Evolutionary conservation across 2,329 filamentous ascomycete species (phyloP).

Genomic region (Dothiorella sarmentorum): DNA sequence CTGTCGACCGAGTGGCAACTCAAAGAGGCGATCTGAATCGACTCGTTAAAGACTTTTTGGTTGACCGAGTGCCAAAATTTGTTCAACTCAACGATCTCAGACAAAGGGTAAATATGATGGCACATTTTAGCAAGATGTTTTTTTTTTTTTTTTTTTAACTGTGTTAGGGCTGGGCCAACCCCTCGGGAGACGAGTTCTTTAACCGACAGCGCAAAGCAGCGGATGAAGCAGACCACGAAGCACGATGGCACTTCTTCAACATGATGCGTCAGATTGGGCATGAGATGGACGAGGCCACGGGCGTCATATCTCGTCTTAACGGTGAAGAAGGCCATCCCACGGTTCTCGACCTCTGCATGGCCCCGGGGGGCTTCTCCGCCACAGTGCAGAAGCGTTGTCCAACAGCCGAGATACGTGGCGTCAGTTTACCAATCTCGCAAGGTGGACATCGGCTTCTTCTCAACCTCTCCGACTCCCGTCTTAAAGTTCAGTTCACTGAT

Average conservation of each 20-base stretch:
- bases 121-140: too few relatives aligned
- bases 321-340: slow-evolving; percentile 18
- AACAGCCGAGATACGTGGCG: slow-evolving; percentile 31
- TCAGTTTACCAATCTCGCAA: slow-evolving; percentile 38
- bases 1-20: too few relatives aligned
- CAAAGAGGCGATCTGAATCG: too few relatives aligned
- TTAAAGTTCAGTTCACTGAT: slow-evolving; percentile 36
- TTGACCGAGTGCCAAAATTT: too few relatives aligned
- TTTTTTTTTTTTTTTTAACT: background rate
- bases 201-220: slow-evolving; percentile 22
- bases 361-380: slow-evolving; percentile 50
- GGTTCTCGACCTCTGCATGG: slow-evolving; percentile 53
- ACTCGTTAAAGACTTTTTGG: too few relatives aligned
- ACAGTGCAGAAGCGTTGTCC: slow-evolving; percentile 36
- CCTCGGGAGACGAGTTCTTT: slow-evolving; percentile 23
- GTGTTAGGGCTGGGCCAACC: slow-evolving; percentile 23
- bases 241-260: slow-evolving; percentile 19
- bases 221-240: slow-evolving; percentile 16
- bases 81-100: too few relatives aligned
- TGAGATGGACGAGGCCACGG: slow-evolving; percentile 24
- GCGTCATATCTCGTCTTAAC: background rate
- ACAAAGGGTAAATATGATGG: too few relatives aligned
- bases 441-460: slow-evolving; percentile 44
- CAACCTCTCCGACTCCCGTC: slow-evolving; percentile 9
- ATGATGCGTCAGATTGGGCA: slow-evolving; percentile 27